Conservation (phyloP, 2,329 filamentous ascomycete genomes). For the Colletotrichum sp. region DNA sequence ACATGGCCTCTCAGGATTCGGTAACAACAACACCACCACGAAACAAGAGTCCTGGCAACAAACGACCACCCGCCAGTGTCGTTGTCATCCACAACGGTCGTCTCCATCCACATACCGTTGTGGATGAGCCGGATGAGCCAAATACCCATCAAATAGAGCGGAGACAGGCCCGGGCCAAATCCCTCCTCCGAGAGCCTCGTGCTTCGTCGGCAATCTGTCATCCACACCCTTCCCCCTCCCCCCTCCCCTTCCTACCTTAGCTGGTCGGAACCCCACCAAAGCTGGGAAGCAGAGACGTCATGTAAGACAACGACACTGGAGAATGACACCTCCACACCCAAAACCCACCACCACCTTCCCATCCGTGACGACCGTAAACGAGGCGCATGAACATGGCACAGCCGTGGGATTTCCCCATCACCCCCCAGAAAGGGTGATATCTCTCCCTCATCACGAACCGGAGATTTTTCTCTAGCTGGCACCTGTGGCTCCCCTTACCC, state of each 20-base stretch:
- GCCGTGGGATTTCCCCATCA: not conserved
- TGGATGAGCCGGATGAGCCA: not conserved
- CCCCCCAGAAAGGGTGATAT: not conserved
- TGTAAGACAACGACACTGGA: slow-evolving; percentile 6
- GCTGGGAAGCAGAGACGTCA: slow-evolving; percentile 2
- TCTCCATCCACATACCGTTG: not conserved
- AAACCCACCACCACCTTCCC: not conserved
- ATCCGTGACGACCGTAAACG: not conserved
- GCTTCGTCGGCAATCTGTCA: not conserved
- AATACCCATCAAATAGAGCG: not conserved
- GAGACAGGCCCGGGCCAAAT: not conserved
- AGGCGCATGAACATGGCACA: slow-evolving; percentile 16
- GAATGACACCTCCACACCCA: not conserved
- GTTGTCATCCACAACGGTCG: not conserved
- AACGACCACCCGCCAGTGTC: not conserved
- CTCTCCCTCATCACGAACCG: not conserved
- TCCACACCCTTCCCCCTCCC: not conserved
- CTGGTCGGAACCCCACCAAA: not conserved
- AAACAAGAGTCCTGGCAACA: not conserved
- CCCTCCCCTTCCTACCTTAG: not conserved
- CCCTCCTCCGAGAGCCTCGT: not conserved
- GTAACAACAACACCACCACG: not conserved
- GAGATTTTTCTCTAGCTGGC: not conserved
- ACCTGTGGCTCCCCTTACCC: not conserved
- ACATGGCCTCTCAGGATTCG: slow-evolving; percentile 5